Conservation (phyloP, 2,329 filamentous ascomycete species). For the Aspergillus carbonarius region DNA sequence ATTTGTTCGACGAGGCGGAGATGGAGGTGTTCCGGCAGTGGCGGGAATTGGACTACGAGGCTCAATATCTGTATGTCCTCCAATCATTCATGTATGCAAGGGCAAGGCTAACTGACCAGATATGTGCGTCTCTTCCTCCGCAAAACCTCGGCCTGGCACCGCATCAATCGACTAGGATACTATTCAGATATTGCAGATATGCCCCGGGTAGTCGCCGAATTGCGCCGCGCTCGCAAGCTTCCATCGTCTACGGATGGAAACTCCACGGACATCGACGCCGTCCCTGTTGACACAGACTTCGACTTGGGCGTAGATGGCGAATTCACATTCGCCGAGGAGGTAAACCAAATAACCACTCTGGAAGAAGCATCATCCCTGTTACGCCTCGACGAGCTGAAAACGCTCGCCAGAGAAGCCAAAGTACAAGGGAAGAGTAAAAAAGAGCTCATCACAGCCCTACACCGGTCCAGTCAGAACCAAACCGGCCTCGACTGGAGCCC, state of each 20-base stretch:
- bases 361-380: conserved; percentile 82
- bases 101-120: conserved; percentile 45
- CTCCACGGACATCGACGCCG: conserved; percentile 49
- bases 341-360: conserved; percentile 71
- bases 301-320: conserved; percentile 51
- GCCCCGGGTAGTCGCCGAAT: conserved; percentile 59
- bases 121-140: conserved; percentile 91
- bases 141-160: conserved; percentile 90
- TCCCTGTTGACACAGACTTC: conserved; percentile 34
- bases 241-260: conserved; percentile 44
- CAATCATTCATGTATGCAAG: not conserved
- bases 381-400: conserved; percentile 83
- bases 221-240: conserved; percentile 61
- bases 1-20: conserved; percentile 82
- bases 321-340: conserved; percentile 80
- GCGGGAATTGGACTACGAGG: conserved; percentile 72
- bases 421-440: conserved; percentile 84
- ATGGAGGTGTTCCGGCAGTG: conserved; percentile 73
- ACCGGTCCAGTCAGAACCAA: conserved; percentile 72
- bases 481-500: conserved; percentile 68
- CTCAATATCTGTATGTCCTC: conserved; percentile 76
- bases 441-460: conserved; percentile 72
- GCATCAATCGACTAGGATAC: conserved; percentile 73
- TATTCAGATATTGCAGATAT: conserved; percentile 79
- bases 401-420: conserved; percentile 80